These are phyloP conservation scores for Saposhnikovia divaricata DNA, from an alignment of 129 eudicot genomes.

Conservation along the genomic window DNA sequence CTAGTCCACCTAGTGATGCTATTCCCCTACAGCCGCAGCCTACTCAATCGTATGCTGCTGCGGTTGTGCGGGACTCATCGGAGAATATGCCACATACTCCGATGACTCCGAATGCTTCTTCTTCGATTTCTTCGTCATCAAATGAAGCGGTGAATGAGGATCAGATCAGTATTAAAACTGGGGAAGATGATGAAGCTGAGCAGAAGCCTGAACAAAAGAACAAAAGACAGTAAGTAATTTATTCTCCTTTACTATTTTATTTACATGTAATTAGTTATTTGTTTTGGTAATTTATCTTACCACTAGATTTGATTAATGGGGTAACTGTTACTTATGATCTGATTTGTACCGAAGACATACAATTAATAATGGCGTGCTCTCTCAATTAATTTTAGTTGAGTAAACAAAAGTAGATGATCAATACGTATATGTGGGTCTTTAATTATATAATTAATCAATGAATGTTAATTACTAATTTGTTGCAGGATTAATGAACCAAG, in stretches of 20 bases:
- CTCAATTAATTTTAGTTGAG: neutral
- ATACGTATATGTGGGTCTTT: neutral
- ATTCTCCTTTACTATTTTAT: neutral
- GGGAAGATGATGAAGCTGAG: conserved; percentile 12
- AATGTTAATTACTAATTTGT: neutral
- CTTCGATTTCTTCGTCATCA: conserved; percentile 73
- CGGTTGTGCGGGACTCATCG: conserved; percentile 37
- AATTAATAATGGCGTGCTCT: neutral
- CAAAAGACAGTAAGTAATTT: conserved; percentile 48
- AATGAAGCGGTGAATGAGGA: conserved; percentile 51
- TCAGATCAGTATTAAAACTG: conserved; percentile 29
- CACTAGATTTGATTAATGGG: conserved; percentile 27
- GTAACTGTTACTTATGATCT: conserved; percentile 29
- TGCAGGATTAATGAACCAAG: conserved; percentile 46
- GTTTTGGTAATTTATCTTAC: neutral
- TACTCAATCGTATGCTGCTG: conserved; percentile 20
- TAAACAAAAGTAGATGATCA: conserved; percentile 3
- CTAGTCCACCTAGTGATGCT: conserved; percentile 9
- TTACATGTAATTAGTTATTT: neutral
- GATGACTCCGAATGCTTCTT: conserved; percentile 51
- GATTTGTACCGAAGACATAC: neutral
- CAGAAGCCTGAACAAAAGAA: conserved; percentile 39
- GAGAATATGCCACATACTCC: conserved; percentile 46
- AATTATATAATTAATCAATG: neutral
- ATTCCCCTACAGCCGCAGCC: conserved; percentile 3